Conservation (phyloP, 2,329 filamentous ascomycete genomes). For the Didymella exigua region DNA sequence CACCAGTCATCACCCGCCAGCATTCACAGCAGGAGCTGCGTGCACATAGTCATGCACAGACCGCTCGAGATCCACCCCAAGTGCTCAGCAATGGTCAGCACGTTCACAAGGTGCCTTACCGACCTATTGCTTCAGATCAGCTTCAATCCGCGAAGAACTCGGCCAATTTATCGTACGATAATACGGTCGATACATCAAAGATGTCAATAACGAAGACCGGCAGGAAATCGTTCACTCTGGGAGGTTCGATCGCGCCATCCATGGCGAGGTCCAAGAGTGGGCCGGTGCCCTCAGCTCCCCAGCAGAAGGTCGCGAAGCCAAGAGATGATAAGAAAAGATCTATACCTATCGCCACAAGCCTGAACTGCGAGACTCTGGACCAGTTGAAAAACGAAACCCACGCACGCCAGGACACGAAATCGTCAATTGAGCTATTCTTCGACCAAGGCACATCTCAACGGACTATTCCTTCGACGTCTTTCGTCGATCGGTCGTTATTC, state of each 20-base stretch:
- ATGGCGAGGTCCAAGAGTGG: neutral
- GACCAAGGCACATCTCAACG: slow-evolving; percentile 25
- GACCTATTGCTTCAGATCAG: slow-evolving; percentile 14
- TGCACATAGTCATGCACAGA: slow-evolving; percentile 11
- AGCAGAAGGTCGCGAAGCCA: neutral
- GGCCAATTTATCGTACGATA: slow-evolving; percentile 14
- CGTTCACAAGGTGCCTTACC: slow-evolving; percentile 38
- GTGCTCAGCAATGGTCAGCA: slow-evolving; percentile 33
- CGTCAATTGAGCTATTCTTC: slow-evolving; percentile 23
- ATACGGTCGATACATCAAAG: slow-evolving; percentile 8
- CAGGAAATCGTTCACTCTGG: slow-evolving; percentile 30
- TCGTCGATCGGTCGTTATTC: slow-evolving; percentile 44
- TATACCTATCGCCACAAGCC: slow-evolving; percentile 30
- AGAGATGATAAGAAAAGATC: neutral
- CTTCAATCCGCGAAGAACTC: slow-evolving; percentile 1
- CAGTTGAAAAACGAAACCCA: slow-evolving; percentile 35
- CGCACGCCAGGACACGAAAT: slow-evolving; percentile 16
- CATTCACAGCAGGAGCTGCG: slow-evolving; percentile 17
- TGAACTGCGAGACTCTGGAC: slow-evolving; percentile 39
- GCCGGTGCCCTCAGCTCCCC: neutral
- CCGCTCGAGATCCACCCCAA: slow-evolving; percentile 18
- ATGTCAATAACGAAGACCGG: slow-evolving; percentile 24
- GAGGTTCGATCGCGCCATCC: slow-evolving; percentile 1
- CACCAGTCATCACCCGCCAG: slow-evolving; percentile 4
- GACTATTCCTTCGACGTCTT: slow-evolving; percentile 24